phyloP scores from a whole-genome alignment of 2,329 filamentous ascomycete genomes.

The Pseudocercospora macadamiae region DNA sequence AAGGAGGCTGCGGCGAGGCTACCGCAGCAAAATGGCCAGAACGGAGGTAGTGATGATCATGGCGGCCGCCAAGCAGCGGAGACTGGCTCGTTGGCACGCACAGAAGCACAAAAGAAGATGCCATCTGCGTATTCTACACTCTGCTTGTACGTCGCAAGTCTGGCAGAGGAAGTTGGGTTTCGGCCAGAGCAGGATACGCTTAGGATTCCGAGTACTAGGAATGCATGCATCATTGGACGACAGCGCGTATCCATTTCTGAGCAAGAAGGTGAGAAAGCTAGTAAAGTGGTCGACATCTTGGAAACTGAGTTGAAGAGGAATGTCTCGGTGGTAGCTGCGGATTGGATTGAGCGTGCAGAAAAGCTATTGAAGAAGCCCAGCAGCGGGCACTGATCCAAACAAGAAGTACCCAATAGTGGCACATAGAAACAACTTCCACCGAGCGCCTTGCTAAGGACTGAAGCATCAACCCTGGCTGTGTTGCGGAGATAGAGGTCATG shows the following conservation, averaged over 20 bases:
- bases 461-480: not conserved
- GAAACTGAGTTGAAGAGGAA: slow-evolving; percentile 56
- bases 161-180: slow-evolving; percentile 75
- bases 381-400: slow-evolving; percentile 44
- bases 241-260: slow-evolving; percentile 19
- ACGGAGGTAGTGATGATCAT: not conserved
- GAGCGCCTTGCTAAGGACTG: not conserved
- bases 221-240: slow-evolving; percentile 77
- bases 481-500: not conserved
- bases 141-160: slow-evolving; percentile 72
- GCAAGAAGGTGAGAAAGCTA: slow-evolving; percentile 43
- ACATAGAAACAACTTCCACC: not conserved
- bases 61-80: slow-evolving; percentile 35
- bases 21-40: slow-evolving; percentile 26
- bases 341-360: slow-evolving; percentile 57
- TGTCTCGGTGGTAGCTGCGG: slow-evolving; percentile 47
- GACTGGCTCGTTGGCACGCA: slow-evolving; percentile 39
- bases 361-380: slow-evolving; percentile 51
- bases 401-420: not conserved
- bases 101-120: slow-evolving; percentile 38
- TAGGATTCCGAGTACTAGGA: slow-evolving; percentile 89
- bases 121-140: slow-evolving; percentile 81
- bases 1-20: slow-evolving; percentile 18
- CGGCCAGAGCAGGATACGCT: slow-evolving; percentile 80
- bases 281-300: slow-evolving; percentile 65